Evolutionary conservation across 495 filamentous ascomycete genomes (phyloP).

Genomic region (Aspergillus bertholletiae): DNA sequence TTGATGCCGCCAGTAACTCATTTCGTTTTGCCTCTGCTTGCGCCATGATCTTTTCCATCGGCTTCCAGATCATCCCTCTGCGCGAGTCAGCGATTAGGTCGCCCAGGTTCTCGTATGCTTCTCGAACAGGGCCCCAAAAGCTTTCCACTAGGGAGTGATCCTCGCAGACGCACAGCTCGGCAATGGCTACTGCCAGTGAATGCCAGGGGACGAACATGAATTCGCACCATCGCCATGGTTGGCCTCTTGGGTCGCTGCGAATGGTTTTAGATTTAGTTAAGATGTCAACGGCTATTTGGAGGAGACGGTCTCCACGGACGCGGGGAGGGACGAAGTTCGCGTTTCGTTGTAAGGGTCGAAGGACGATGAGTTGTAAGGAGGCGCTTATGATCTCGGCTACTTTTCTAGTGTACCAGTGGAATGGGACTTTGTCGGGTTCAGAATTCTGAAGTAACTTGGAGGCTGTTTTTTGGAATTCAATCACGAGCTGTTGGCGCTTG

Average conservation of each 20-base stretch:
- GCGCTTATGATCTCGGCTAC: conserved; percentile 20
- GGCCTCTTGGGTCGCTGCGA: conserved; percentile 19
- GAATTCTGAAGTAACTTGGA: conserved; percentile 20
- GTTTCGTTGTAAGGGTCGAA: conserved; percentile 28
- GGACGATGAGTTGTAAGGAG: conserved; percentile 29
- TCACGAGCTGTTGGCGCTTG: conserved; percentile 25
- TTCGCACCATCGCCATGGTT: conserved; percentile 38
- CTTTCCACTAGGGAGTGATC: conserved; percentile 59
- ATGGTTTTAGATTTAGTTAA: conserved; percentile 21
- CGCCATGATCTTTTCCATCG: conserved; percentile 62
- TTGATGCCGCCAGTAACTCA: background rate
- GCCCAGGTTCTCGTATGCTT: conserved; percentile 50
- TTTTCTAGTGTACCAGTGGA: conserved; percentile 27
- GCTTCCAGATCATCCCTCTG: conserved; percentile 64
- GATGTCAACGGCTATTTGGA: conserved; percentile 29
- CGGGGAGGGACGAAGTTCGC: conserved; percentile 23
- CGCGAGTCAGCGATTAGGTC: conserved; percentile 49
- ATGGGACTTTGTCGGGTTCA: conserved; percentile 19
- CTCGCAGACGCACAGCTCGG: conserved; percentile 69
- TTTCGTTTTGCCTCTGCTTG: conserved; percentile 28
- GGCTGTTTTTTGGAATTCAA: conserved; percentile 24
- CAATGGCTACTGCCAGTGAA: conserved; percentile 47
- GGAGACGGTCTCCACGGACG: conserved; percentile 22
- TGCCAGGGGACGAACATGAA: conserved; percentile 46
- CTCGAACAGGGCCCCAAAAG: conserved; percentile 68